These are phyloP conservation scores for Candida boleticola DNA, from an alignment of 805 yeast species.

Conservation along the genomic window DNA sequence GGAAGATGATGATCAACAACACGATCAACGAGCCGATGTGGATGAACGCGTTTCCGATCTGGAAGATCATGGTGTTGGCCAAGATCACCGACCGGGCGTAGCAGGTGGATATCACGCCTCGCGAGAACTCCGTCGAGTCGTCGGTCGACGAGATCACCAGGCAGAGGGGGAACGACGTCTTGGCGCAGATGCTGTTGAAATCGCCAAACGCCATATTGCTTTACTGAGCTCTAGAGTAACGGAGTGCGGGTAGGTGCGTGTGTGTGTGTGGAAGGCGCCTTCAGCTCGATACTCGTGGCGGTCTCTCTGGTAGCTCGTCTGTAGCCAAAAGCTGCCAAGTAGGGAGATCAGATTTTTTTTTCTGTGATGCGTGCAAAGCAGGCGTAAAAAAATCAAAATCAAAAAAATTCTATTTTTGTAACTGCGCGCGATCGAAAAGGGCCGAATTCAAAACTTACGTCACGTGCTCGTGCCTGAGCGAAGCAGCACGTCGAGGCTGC, in stretches of 20 bases:
- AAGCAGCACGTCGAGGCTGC: too few species aligned
- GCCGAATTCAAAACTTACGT: too few species aligned
- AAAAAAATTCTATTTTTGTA: too few species aligned
- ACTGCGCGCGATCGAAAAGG: too few species aligned
- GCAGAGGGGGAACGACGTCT: slow-evolving; percentile 77
- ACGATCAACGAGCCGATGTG: slow-evolving; percentile 73
- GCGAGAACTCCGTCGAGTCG: slow-evolving; percentile 29
- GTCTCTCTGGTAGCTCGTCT: background rate
- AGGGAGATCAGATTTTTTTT: too few species aligned
- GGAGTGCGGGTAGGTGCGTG: background rate
- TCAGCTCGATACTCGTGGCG: background rate
- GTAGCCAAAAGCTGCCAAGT: background rate
- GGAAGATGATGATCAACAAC: slow-evolving; percentile 67
- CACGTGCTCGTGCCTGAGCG: too few species aligned
- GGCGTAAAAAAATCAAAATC: too few species aligned
- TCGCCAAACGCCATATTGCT: slow-evolving; percentile 62
- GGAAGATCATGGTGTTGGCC: slow-evolving; percentile 89
- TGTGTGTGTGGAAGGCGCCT: background rate
- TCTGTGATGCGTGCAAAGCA: too few species aligned
- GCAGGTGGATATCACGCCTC: slow-evolving; percentile 74
- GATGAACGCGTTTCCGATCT: slow-evolving; percentile 82
- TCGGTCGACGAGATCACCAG: slow-evolving; percentile 61
- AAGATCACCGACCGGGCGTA: slow-evolving; percentile 83
- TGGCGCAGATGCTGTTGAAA: slow-evolving; percentile 59
- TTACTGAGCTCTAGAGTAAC: background rate